Evolutionary conservation across 176 grass and related monocot genomes (phyloP).

Genomic region (Themeda triandra): DNA sequence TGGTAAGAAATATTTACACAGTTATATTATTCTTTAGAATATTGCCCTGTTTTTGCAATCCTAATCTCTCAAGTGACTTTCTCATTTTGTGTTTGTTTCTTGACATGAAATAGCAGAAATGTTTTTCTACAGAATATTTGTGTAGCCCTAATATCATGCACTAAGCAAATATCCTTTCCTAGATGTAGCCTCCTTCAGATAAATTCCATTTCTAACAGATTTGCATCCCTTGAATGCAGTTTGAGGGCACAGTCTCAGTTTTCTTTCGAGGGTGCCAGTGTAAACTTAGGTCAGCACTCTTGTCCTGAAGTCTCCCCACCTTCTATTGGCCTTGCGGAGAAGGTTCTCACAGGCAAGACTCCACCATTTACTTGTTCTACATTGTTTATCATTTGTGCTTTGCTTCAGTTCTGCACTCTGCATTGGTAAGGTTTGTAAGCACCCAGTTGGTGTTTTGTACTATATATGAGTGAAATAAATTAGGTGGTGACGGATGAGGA

Average conservation of each 20-base stretch:
- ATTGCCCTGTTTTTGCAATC: background rate
- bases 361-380: background rate
- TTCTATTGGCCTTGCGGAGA: constrained; percentile 15
- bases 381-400: background rate
- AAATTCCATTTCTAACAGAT: constrained; percentile 16
- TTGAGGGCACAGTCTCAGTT: background rate
- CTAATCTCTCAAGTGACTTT: background rate
- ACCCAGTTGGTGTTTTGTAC: constrained; percentile 15
- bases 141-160: background rate
- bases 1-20: constrained; percentile 31
- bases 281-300: constrained; percentile 15
- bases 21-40: constrained; percentile 7
- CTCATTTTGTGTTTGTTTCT: background rate
- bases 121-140: background rate
- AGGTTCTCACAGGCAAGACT: constrained; percentile 34
- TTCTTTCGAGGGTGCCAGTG: background rate
- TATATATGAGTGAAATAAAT: constrained; percentile 5
- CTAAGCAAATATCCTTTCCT: background rate
- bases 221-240: constrained; percentile 10
- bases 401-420: background rate
- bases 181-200: background rate
- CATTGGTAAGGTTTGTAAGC: constrained; percentile 1
- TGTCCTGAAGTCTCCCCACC: background rate
- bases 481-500: background rate
- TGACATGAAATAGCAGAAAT: background rate